phyloP scores from a whole-genome alignment of 805 yeast species.

The Yamadazyma phyllophila region DNA sequence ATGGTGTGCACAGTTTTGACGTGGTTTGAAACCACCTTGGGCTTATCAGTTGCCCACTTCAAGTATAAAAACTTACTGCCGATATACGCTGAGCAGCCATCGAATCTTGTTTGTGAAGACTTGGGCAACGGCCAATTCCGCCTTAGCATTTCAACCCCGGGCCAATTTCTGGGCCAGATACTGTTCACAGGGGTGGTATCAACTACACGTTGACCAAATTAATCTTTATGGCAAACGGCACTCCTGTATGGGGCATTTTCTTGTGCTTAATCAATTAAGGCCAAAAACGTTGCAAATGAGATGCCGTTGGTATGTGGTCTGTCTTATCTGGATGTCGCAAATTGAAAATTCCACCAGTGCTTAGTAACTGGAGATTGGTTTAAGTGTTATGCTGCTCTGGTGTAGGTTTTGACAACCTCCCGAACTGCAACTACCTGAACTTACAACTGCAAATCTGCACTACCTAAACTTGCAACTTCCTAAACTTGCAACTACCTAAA shows the following conservation, averaged over 20 bases:
- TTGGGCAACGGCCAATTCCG: background rate
- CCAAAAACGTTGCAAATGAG: background rate
- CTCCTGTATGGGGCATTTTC: background rate
- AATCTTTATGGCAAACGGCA: background rate
- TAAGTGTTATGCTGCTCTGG: too few species aligned
- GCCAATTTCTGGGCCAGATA: background rate
- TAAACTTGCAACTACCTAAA: too few species aligned
- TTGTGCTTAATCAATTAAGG: background rate
- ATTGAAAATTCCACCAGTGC: too few species aligned
- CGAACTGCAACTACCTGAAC: too few species aligned
- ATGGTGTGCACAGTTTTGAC: slow-evolving; percentile 58
- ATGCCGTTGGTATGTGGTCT: background rate
- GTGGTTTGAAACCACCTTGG: slow-evolving; percentile 35
- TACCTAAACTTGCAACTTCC: too few species aligned
- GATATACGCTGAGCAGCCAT: background rate
- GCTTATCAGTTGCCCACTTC: slow-evolving; percentile 1
- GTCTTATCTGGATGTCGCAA: too few species aligned
- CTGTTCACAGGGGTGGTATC: background rate
- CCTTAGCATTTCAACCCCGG: background rate
- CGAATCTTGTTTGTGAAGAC: background rate
- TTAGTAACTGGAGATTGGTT: too few species aligned
- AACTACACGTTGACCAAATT: background rate
- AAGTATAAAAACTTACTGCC: slow-evolving; percentile 5
- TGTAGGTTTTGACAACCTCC: too few species aligned
- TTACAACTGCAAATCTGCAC: too few species aligned